Evolutionary conservation across 768 basidiomycete species (phyloP), one percentile per base, ranked within the genome.

Genomic region (Tephrocybe sp.): DNA sequence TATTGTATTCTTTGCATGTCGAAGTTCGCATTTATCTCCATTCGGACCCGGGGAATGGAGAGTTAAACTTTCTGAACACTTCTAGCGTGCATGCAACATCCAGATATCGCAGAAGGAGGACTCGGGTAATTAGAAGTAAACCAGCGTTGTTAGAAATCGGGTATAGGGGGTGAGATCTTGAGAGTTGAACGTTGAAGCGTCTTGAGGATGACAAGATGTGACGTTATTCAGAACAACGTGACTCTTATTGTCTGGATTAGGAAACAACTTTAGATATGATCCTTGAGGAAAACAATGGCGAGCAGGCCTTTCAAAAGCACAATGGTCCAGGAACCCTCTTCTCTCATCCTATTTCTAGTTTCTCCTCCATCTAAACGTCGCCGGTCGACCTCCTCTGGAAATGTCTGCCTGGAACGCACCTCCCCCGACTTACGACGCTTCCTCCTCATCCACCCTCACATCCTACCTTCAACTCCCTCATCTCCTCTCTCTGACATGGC

Each of bases 381-480:
- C 78, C 62, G 78, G 78, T 71, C 76, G 76, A 78, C 74, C 51
- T 60, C 74, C 51, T 60, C 58, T 62, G 58, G 55, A 58, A 62
- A 58, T 64, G 57, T 56, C 61, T 50, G 60, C 61, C 54, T 70
- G 65, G 67, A 68, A 72, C 66, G 59, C 72, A 48, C 79, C 81
- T 25, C 80, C 84, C 26, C 80, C 83, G 44, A 73, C 72, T 62
- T 83, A 85, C 72, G 81, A 81, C 73, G 64, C 76, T 72, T 69
- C 58, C 66, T 77, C 76, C 25, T 57, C 65, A 43, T 65, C 74
- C 4, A 64, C 71, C 18, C 83, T 94, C 51, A 85, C 78, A 54
- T 90, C 93, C 7, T 95, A 95, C 68, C 85, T 98, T 43, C 78
- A 84, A 57, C 86, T 94, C 30, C 77, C 84, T 24, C 85, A 95